Percentiles rank a stretch among this genome's conserved stretches.
These are phyloP conservation scores for Lactarius trivialis DNA, from an alignment of 768 basidiomycete genomes.

Conservation along the genomic window DNA sequence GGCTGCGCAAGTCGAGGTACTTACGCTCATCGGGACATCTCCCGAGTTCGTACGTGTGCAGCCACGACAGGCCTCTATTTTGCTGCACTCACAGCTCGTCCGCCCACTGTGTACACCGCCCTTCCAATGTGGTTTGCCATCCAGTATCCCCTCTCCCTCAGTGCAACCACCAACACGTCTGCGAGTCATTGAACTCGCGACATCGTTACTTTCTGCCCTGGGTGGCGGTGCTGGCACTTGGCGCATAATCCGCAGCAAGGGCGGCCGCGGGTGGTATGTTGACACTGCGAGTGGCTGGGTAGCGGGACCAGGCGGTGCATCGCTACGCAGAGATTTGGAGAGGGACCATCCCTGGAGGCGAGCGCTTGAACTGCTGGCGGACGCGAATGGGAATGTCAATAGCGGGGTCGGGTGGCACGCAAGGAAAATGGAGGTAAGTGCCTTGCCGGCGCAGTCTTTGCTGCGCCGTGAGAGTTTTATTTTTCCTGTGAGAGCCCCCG, in stretches of 20 bases:
- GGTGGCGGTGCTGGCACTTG: constrained; percentile 79
- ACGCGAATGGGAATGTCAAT: constrained; percentile 83
- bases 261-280: constrained; percentile 92
- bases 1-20: constrained; percentile 74
- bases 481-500: background rate
- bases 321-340: constrained; percentile 35
- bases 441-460: background rate
- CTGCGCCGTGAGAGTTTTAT: background rate
- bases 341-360: constrained; percentile 58
- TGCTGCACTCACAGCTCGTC: constrained; percentile 72
- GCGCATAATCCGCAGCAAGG: constrained; percentile 88
- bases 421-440: constrained; percentile 64
- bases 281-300: constrained; percentile 84
- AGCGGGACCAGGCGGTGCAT: constrained; percentile 33
- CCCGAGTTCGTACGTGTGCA: constrained; percentile 45
- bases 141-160: constrained; percentile 26
- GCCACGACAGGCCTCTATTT: constrained; percentile 63
- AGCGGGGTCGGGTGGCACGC: constrained; percentile 94
- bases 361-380: constrained; percentile 66
- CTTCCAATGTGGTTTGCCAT: constrained; percentile 53
- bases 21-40: constrained; percentile 66
- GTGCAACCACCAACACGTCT: constrained; percentile 58
- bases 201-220: constrained; percentile 59
- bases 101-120: constrained; percentile 75
- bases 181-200: constrained; percentile 82